Percentiles rank a stretch among this genome's conserved stretches.
phyloP scores from a whole-genome alignment of 257 asterid genomes.

The Ilex aquifolium region DNA sequence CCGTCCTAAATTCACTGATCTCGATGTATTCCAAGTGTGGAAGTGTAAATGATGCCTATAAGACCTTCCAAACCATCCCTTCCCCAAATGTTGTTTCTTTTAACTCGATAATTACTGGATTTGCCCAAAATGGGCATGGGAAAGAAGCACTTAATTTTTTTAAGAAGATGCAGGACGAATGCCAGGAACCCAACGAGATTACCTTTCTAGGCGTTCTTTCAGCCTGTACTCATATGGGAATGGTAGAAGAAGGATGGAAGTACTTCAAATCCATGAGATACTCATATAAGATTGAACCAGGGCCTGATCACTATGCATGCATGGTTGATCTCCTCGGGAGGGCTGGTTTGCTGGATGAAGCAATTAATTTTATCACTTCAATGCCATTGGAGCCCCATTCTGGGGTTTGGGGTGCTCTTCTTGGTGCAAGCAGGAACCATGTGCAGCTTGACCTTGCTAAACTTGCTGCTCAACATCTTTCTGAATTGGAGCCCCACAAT shows the following conservation, averaged over 20 bases:
- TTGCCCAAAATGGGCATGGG: constrained; percentile 60
- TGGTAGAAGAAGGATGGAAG: constrained; percentile 57
- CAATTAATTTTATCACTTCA: constrained; percentile 42
- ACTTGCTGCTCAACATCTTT: constrained; percentile 52
- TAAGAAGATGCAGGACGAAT: constrained; percentile 31
- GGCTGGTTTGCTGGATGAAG: constrained; percentile 80
- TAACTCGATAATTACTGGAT: constrained; percentile 72
- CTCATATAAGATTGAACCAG: constrained; percentile 44
- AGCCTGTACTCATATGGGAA: constrained; percentile 69
- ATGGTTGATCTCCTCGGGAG: constrained; percentile 83
- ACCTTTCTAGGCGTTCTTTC: constrained; percentile 75
- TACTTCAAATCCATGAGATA: constrained; percentile 52
- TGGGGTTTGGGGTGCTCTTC: constrained; percentile 93
- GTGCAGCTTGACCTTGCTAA: constrained; percentile 51
- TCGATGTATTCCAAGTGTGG: constrained; percentile 82
- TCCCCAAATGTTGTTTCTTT: constrained; percentile 54
- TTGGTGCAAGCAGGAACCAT: constrained; percentile 60
- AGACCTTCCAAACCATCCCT: constrained; percentile 42
- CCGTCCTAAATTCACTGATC: constrained; percentile 60
- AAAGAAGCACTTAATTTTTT: constrained; percentile 58
- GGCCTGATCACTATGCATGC: constrained; percentile 73
- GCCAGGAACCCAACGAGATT: constrained; percentile 52
- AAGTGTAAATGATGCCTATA: constrained; percentile 40
- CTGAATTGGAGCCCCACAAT: constrained; percentile 56
- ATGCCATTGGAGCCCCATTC: constrained; percentile 72